Evolutionary conservation across 1,284 basidiomycete species (phyloP).

Genomic region (Puccinia brachypodii): DNA sequence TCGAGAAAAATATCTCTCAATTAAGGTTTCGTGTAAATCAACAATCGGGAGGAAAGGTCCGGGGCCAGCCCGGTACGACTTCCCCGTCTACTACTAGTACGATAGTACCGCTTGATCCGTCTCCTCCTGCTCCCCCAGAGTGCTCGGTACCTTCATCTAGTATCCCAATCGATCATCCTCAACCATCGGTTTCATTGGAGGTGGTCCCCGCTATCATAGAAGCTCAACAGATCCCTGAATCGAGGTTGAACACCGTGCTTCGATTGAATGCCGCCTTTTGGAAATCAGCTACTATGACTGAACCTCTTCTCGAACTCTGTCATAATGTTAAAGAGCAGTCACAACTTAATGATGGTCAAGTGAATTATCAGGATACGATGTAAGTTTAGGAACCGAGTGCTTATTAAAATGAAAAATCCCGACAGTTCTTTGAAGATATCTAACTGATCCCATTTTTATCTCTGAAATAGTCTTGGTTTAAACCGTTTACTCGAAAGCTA

Average conservation of each 20-base stretch:
- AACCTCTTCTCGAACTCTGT: neutral
- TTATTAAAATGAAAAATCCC: neutral
- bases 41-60: constrained; percentile 9
- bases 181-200: neutral
- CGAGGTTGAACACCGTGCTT: constrained; percentile 9
- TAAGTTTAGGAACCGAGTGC: neutral
- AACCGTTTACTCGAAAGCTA: constrained; percentile 13
- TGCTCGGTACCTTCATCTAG: neutral
- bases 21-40: neutral
- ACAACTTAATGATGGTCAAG: neutral
- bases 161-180: neutral
- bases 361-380: constrained; percentile 31
- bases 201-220: too few relatives aligned
- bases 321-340: neutral
- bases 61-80: neutral
- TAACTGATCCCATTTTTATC: neutral
- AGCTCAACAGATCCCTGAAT: constrained; percentile 18
- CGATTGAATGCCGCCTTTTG: constrained; percentile 40
- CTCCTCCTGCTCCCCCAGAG: neutral
- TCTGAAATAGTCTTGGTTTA: constrained; percentile 17
- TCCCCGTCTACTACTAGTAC: neutral
- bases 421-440: neutral
- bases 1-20: constrained; percentile 32
- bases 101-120: neutral
- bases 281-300: constrained; percentile 39